Percentiles rank a stretch among this genome's conserved stretches.
Evolutionary conservation across 1,139 yeast genomes (phyloP).

Genomic region (Kurtzmaniella quercitrusa): DNA sequence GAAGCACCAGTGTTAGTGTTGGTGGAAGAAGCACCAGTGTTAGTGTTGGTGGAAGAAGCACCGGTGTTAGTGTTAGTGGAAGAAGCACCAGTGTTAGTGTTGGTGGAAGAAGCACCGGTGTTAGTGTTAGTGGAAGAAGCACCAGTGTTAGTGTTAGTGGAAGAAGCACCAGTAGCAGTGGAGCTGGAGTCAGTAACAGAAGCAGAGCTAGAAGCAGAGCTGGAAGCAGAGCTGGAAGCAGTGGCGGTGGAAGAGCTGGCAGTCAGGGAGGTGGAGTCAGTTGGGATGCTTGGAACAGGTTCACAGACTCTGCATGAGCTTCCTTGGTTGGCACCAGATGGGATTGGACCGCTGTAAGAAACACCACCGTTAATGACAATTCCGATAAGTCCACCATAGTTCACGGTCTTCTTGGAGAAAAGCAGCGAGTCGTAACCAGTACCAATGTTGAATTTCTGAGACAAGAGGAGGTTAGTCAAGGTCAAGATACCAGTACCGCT

Average conservation of each 20-base stretch:
- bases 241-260: background rate
- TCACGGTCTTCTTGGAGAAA: conserved; percentile 8
- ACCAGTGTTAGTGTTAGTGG: conserved; percentile 3
- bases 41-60: background rate
- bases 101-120: background rate
- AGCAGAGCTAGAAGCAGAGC: conserved; percentile 6
- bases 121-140: conserved; percentile 4
- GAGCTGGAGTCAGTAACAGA: conserved; percentile 6
- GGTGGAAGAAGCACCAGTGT: background rate
- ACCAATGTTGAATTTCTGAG: conserved; percentile 23
- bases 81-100: background rate
- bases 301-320: conserved; percentile 6
- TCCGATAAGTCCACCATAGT: conserved; percentile 5
- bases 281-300: conserved; percentile 4
- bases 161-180: conserved; percentile 1
- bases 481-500: conserved; percentile 20
- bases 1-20: background rate
- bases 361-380: conserved; percentile 9
- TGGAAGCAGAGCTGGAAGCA: conserved; percentile 9
- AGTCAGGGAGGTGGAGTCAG: background rate
- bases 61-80: background rate
- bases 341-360: conserved; percentile 7
- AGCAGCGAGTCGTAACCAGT: conserved; percentile 13
- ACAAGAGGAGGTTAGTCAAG: conserved; percentile 9
- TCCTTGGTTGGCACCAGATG: conserved; percentile 5